phyloP scores from a whole-genome alignment of 202 grass and related monocot genomes.

The Sporobolus alterniflorus region DNA sequence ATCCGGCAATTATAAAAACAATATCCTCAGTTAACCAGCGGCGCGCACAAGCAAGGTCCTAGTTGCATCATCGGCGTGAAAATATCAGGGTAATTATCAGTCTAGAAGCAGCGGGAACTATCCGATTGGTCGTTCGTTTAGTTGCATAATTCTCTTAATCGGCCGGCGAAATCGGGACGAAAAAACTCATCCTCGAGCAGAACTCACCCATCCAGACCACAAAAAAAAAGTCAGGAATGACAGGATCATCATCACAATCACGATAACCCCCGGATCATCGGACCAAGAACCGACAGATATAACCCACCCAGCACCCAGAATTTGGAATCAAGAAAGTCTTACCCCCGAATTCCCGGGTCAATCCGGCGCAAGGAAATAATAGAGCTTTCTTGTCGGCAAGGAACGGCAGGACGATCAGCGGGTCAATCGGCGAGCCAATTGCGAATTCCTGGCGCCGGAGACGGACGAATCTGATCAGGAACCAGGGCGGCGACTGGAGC shows the following conservation, averaged over 20 bases:
- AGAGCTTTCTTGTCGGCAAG: background rate
- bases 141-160: constrained; percentile 4
- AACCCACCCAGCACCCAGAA: background rate
- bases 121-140: background rate
- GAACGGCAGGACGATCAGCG: background rate
- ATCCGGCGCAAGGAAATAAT: background rate
- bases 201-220: background rate
- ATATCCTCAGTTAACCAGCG: constrained; percentile 9
- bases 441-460: constrained; percentile 11
- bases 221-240: background rate
- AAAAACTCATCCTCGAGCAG: background rate
- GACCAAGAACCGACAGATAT: background rate
- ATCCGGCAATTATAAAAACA: constrained; percentile 36
- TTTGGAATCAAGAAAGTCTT: constrained; percentile 32
- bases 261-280: background rate
- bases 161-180: background rate
- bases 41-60: constrained; percentile 23
- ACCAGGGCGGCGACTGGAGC: constrained; percentile 13
- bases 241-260: background rate
- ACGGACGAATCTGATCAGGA: constrained; percentile 28
- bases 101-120: background rate
- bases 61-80: constrained; percentile 6
- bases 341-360: constrained; percentile 19
- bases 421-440: background rate
- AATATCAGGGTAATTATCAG: background rate